These are phyloP conservation scores for Brassica balearica DNA, from an alignment of 441 rosid species.

Conservation along the genomic window DNA sequence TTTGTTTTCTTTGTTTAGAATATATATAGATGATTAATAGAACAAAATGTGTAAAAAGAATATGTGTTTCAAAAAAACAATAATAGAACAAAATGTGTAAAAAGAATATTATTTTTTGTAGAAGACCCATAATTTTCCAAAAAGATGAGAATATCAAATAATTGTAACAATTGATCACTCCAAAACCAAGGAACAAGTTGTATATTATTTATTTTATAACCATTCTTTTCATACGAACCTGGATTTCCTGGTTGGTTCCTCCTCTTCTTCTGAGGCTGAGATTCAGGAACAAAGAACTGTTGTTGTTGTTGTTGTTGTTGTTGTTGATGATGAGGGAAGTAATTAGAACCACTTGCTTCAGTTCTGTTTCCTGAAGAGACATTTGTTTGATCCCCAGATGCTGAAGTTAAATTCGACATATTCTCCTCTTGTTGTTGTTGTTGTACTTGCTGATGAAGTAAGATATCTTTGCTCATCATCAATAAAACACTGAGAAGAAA, in stretches of 20 bases:
- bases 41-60: conserved; percentile 24
- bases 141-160: conserved; percentile 32
- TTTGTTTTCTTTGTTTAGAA: conserved; percentile 1
- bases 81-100: not conserved
- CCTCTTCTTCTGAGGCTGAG: conserved; percentile 64
- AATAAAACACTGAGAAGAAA: not conserved
- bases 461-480: conserved; percentile 60
- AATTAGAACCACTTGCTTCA: conserved; percentile 52
- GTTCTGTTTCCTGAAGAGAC: conserved; percentile 73
- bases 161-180: conserved; percentile 36
- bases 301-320: not conserved
- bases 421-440: conserved; percentile 56
- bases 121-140: conserved; percentile 39
- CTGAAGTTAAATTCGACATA: conserved; percentile 91
- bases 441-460: conserved; percentile 52
- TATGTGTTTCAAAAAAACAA: too few species aligned
- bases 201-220: not conserved
- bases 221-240: conserved; percentile 50
- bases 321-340: conserved; percentile 30
- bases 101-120: conserved; percentile 37
- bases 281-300: conserved; percentile 51
- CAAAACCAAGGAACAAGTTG: conserved; percentile 9
- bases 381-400: conserved; percentile 79
- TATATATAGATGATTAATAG: conserved; percentile 32
- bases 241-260: conserved; percentile 89